phyloP scores from a whole-genome alignment of 805 yeast genomes.

The Nakazawaea sp. region DNA sequence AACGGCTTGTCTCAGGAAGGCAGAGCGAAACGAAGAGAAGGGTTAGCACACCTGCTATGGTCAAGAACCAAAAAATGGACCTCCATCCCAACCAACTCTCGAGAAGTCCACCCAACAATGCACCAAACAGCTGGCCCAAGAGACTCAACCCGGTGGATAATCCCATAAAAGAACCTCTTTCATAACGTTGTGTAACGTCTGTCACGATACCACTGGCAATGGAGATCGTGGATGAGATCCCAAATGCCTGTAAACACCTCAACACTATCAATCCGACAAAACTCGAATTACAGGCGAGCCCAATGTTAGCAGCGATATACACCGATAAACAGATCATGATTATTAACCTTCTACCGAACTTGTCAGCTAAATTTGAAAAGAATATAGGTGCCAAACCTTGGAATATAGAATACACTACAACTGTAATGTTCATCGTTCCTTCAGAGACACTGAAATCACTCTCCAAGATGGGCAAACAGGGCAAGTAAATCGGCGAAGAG shows the following conservation, averaged over 20 bases:
- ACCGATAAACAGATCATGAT: constrained; percentile 45
- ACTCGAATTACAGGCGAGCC: constrained; percentile 49
- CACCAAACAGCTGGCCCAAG: constrained; percentile 74
- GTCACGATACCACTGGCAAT: constrained; percentile 66
- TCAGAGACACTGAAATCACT: constrained; percentile 46
- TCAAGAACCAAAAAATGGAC: constrained; percentile 70
- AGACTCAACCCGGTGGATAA: constrained; percentile 56
- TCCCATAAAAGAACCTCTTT: constrained; percentile 70
- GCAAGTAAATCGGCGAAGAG: constrained; percentile 75
- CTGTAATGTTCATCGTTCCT: constrained; percentile 58
- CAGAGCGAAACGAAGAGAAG: constrained; percentile 24
- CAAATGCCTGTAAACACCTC: constrained; percentile 72
- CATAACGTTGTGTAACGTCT: constrained; percentile 57
- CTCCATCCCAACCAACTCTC: constrained; percentile 63
- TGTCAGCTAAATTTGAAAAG: constrained; percentile 63
- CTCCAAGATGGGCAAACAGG: constrained; percentile 59
- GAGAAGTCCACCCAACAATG: constrained; percentile 53
- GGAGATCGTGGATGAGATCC: constrained; percentile 71
- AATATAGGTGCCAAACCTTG: constrained; percentile 76
- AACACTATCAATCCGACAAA: constrained; percentile 60
- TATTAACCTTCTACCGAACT: constrained; percentile 66
- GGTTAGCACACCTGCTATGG: constrained; percentile 52
- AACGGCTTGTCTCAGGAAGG: constrained; percentile 73
- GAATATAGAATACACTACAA: constrained; percentile 67
- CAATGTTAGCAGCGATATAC: constrained; percentile 58